These are phyloP conservation scores for Aeschynomene evenia DNA, from an alignment of 306 rosid genomes.

Conservation along the genomic window DNA sequence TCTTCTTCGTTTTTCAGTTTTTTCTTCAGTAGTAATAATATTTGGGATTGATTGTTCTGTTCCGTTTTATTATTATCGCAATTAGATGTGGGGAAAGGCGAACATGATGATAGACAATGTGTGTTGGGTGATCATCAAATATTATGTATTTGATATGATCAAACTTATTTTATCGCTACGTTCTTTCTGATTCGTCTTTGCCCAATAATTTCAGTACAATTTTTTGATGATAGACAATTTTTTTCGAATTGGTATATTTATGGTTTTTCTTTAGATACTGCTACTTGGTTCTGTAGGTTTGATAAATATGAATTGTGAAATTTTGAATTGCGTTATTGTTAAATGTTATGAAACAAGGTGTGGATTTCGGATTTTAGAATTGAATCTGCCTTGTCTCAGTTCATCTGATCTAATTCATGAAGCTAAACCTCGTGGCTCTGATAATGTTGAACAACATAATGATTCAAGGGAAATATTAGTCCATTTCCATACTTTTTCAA, in stretches of 20 bases:
- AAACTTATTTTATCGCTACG: slow-evolving; percentile 34
- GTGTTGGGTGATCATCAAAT: slow-evolving; percentile 25
- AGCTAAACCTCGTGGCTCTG: not conserved
- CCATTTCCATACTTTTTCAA: too few species aligned
- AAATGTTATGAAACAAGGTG: not conserved
- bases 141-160: slow-evolving; percentile 28
- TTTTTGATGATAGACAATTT: not conserved
- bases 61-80: too few species aligned
- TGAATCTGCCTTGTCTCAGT: too few species aligned
- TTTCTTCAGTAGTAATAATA: not conserved
- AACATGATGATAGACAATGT: slow-evolving; percentile 22
- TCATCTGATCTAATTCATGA: not conserved
- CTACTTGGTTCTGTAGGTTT: too few species aligned
- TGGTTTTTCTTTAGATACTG: not conserved
- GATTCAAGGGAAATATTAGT: too few species aligned
- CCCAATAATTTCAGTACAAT: not conserved
- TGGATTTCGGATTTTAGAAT: not conserved
- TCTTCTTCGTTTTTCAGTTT: not conserved
- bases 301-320: not conserved
- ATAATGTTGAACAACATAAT: too few species aligned
- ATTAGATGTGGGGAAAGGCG: slow-evolving; percentile 3
- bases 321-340: not conserved
- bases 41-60: not conserved
- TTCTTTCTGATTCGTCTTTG: slow-evolving; percentile 36
- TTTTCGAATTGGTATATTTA: not conserved